These are phyloP conservation scores for Trichopus zeylanicus DNA, from an alignment of 116 monocot species.

Conservation along the genomic window DNA sequence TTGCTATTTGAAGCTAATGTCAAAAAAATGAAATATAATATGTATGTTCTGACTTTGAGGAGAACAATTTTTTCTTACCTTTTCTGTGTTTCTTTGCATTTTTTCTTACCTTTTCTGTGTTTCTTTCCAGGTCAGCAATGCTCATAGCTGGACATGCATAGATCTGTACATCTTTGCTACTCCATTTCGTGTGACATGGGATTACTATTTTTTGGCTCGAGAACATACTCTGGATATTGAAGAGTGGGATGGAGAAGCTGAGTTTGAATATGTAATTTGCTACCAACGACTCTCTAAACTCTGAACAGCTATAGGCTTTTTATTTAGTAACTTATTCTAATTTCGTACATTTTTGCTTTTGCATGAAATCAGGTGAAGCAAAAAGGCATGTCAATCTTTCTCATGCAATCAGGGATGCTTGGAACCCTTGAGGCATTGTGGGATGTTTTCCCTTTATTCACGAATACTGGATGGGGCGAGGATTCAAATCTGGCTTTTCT, in stretches of 20 bases:
- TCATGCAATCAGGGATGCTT: slow-evolving; percentile 60
- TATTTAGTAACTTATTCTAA: no score
- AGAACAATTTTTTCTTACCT: background rate
- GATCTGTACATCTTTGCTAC: slow-evolving; percentile 81
- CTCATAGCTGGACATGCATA: slow-evolving; percentile 80
- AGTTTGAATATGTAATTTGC: slow-evolving; percentile 67
- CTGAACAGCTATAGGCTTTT: no score
- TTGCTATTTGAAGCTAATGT: no score
- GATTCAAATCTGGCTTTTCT: slow-evolving; percentile 63
- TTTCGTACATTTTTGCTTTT: slow-evolving; percentile 3
- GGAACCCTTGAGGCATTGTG: slow-evolving; percentile 64
- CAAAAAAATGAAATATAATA: no score
- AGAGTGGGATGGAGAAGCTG: slow-evolving; percentile 58
- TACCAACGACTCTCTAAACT: background rate
- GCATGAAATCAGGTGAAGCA: slow-evolving; percentile 43
- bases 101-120: background rate
- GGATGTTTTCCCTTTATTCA: slow-evolving; percentile 75
- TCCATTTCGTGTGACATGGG: slow-evolving; percentile 67
- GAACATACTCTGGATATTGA: slow-evolving; percentile 68
- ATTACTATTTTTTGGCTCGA: slow-evolving; percentile 59
- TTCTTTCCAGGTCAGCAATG: slow-evolving; percentile 28
- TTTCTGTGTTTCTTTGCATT: background rate
- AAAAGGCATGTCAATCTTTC: slow-evolving; percentile 64
- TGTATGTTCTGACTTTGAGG: no score
- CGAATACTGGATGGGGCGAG: slow-evolving; percentile 60